A percentile compares a stretch with the other conserved stretches of the same genome.
Conservation (phyloP, 495 filamentous ascomycete genomes). For the Annulohypoxylon maeteangense region DNA sequence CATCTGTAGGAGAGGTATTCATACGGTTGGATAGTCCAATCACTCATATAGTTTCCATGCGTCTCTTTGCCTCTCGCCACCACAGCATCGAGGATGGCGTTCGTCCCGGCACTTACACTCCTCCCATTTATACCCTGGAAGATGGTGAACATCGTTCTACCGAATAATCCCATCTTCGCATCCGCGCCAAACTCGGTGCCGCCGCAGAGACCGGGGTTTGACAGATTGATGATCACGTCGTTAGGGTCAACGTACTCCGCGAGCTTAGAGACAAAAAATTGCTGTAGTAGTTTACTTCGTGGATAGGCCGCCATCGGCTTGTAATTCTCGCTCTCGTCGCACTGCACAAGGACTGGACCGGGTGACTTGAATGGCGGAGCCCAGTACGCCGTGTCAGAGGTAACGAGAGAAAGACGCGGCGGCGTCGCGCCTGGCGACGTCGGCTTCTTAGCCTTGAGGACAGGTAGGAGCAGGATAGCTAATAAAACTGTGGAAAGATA, state of each 20-base stretch:
- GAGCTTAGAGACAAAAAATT: constrained; percentile 56
- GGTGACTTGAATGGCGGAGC: constrained; percentile 39
- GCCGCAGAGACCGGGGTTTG: constrained; percentile 56
- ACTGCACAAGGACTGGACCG: constrained; percentile 54
- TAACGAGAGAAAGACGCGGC: constrained; percentile 54
- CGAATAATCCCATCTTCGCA: constrained; percentile 6
- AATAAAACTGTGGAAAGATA: constrained; percentile 59
- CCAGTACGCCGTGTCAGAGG: constrained; percentile 49
- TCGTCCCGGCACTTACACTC: constrained; percentile 48
- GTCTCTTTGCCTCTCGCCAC: constrained; percentile 56
- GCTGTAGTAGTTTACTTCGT: constrained; percentile 53
- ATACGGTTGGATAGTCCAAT: constrained; percentile 57
- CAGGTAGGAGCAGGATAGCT: constrained; percentile 57
- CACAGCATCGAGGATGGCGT: constrained; percentile 54
- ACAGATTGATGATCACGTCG: constrained; percentile 60
- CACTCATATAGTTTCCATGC: constrained; percentile 57
- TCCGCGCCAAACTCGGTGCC: constrained; percentile 52
- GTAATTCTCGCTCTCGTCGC: constrained; percentile 44
- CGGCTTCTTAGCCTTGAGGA: constrained; percentile 51
- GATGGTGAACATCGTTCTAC: constrained; percentile 26
- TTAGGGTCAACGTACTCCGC: constrained; percentile 50
- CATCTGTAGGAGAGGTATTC: neutral
- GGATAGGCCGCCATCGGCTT: constrained; percentile 46
- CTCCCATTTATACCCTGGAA: constrained; percentile 46
- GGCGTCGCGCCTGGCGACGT: constrained; percentile 29